phyloP scores from a whole-genome alignment of 2,329 filamentous ascomycete species.

The Lecanicillium sp. region DNA sequence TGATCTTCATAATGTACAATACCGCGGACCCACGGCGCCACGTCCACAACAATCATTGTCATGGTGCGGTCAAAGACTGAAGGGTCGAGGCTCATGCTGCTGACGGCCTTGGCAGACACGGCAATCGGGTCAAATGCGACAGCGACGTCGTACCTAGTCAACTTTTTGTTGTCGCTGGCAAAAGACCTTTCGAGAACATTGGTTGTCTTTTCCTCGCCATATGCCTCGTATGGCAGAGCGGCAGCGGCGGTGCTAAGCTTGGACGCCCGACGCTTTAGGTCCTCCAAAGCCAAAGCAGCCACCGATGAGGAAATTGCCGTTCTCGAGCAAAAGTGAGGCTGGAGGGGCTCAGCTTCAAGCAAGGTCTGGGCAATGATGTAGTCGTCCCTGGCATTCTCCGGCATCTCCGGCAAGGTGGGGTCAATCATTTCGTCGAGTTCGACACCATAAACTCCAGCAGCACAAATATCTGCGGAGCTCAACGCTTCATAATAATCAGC shows the following conservation, averaged over 20 bases:
- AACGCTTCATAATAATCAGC: constrained; percentile 51
- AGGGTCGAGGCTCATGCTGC: constrained; percentile 46
- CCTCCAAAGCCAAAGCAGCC: constrained; percentile 25
- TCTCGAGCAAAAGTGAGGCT: constrained; percentile 24
- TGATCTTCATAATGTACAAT: constrained; percentile 73
- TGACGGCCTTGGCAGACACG: constrained; percentile 37
- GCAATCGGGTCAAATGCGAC: constrained; percentile 57
- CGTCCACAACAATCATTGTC: constrained; percentile 61
- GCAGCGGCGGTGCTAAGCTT: constrained; percentile 21
- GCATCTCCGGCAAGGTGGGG: constrained; percentile 53
- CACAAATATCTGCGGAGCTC: constrained; percentile 61
- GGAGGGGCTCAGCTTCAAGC: constrained; percentile 38
- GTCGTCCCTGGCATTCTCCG: constrained; percentile 42
- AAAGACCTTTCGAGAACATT: constrained; percentile 35
- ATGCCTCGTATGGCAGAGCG: neutral
- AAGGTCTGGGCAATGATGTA: constrained; percentile 42
- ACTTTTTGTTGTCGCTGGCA: constrained; percentile 18
- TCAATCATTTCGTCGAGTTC: constrained; percentile 51
- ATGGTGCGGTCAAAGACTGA: constrained; percentile 73
- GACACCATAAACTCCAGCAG: constrained; percentile 39
- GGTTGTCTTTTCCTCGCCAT: constrained; percentile 28
- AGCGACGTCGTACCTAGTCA: constrained; percentile 49
- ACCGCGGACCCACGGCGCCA: constrained; percentile 83
- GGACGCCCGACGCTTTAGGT: constrained; percentile 14
- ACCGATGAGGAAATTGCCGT: constrained; percentile 24